These are phyloP conservation scores for Globisporangium solare DNA, from an alignment of 352 stramenopile species.

Conservation along the genomic window DNA sequence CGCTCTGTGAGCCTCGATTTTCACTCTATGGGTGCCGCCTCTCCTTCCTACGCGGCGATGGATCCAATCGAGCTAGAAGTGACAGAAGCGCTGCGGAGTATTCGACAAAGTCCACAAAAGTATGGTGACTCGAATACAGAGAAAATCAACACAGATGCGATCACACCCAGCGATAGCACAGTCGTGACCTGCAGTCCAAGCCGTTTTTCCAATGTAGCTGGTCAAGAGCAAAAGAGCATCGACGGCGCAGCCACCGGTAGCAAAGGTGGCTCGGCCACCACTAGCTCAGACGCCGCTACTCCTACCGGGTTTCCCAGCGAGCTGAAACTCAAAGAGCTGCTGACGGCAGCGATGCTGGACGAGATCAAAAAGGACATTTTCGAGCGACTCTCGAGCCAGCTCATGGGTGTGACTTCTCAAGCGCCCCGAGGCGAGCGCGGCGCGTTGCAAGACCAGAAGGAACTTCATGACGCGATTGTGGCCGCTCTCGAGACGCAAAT, in stretches of 20 bases:
- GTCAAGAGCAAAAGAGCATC: background rate
- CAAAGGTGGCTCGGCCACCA: background rate
- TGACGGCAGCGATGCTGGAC: conserved; percentile 45
- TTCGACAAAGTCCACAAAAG: background rate
- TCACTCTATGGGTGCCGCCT: conserved; percentile 4
- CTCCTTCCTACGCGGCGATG: conserved; percentile 6
- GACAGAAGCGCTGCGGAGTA: conserved; percentile 3
- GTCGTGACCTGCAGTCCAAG: no score
- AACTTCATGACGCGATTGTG: conserved; percentile 49
- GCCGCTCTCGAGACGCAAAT: conserved; percentile 45
- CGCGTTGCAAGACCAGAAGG: conserved; percentile 12
- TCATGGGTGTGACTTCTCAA: conserved; percentile 11
- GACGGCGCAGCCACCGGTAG: background rate
- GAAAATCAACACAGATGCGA: no score
- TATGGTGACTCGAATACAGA: no score
- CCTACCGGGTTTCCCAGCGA: conserved; percentile 8
- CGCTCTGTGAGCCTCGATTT: conserved; percentile 27
- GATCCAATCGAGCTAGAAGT: conserved; percentile 11
- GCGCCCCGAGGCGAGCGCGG: no score
- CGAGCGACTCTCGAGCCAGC: conserved; percentile 40
- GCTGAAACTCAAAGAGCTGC: conserved; percentile 46
- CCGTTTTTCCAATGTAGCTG: background rate
- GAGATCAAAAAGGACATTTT: conserved; percentile 63
- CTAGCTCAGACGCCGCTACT: background rate
- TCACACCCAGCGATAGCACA: no score